Evolutionary conservation across 371 early-diverging fungal genomes (phyloP), one percentile per base, ranked within the genome.

Genomic region (Batkoa obscura): DNA sequence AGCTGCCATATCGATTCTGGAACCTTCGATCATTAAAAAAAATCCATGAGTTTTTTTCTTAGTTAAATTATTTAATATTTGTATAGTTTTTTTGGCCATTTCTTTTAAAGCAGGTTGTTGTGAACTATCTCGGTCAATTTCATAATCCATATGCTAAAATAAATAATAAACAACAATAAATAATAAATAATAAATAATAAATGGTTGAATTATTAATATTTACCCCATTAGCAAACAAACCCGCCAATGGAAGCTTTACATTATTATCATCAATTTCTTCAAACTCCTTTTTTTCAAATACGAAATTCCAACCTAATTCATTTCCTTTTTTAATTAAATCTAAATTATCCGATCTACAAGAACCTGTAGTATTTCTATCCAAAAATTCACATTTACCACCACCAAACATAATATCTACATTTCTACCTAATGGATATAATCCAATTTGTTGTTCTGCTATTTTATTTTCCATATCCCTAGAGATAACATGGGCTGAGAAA

Each of bases 11-110:
- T 84, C 74, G 49, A 96, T 96, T 13, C 90, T 69, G 56, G 86
- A 84, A 0, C 97, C 95, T 69, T 94, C 97, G 61, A 96, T 80
- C 90, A 96, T 86, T 50, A 96, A 58, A 60, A 96, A 92, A 68
- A 94, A 96, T 0, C 94, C 92, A 1, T 75, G 69, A 10, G 76
- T 68, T 3, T 60, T 53, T 2, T 61, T 36, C 5, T 60, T 46
- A 0, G 74, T 64, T 9, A 75, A 65, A 0, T 55, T 34, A 36
- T 69, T 68, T 5, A 94, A 66, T 2, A 88, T 59, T 12, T 75
- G 65, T 0, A 93, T 60, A 0, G 94, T 94, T 37, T 76, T 83
- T 2, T 58, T 38, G 0, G 92, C 64, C 95, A 94, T 93, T 62
- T 93, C 88, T 3, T 61, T 64, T 48, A 96, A 67, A 37, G 89